Conservation (phyloP, 306 rosid species). For the Astragalus glycyphyllos region DNA sequence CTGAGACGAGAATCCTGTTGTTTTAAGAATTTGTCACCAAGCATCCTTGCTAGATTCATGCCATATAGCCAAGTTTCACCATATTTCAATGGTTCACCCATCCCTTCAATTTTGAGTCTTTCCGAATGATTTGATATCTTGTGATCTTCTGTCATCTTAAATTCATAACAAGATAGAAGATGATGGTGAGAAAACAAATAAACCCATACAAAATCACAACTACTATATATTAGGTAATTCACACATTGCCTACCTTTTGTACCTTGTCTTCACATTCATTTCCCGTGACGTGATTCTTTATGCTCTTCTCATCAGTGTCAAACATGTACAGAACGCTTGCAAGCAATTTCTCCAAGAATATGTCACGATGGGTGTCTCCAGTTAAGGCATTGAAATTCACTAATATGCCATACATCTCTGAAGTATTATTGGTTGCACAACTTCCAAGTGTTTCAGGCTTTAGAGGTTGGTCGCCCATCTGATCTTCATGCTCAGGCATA, state of each 20-base stretch:
- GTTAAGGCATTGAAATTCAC: too few species aligned
- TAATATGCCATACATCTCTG: too few species aligned
- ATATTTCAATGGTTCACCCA: constrained; percentile 83
- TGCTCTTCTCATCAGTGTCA: constrained; percentile 45
- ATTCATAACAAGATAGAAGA: constrained; percentile 14
- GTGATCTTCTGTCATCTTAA: too few species aligned
- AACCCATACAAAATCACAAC: constrained; percentile 20
- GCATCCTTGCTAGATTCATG: constrained; percentile 94
- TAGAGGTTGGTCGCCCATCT: too few species aligned
- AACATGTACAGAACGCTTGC: constrained; percentile 62
- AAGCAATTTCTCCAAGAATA: constrained; percentile 77
- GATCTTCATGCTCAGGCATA: too few species aligned
- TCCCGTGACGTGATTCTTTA: constrained; percentile 55
- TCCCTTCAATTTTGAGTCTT: constrained; percentile 74
- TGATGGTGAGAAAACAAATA: constrained; percentile 30
- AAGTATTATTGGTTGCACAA: too few species aligned
- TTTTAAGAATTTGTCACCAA: constrained; percentile 96
- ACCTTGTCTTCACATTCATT: constrained; percentile 54
- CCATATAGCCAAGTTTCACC: constrained; percentile 94
- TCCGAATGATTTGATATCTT: constrained; percentile 73
- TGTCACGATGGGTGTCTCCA: constrained; percentile 80
- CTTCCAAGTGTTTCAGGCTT: too few species aligned
- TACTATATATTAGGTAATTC: constrained; percentile 10
- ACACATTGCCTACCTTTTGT: constrained; percentile 68
- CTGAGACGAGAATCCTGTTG: constrained; percentile 96